Conservation (phyloP, 352 stramenopile genomes). For the Phytophthora lateralis region DNA sequence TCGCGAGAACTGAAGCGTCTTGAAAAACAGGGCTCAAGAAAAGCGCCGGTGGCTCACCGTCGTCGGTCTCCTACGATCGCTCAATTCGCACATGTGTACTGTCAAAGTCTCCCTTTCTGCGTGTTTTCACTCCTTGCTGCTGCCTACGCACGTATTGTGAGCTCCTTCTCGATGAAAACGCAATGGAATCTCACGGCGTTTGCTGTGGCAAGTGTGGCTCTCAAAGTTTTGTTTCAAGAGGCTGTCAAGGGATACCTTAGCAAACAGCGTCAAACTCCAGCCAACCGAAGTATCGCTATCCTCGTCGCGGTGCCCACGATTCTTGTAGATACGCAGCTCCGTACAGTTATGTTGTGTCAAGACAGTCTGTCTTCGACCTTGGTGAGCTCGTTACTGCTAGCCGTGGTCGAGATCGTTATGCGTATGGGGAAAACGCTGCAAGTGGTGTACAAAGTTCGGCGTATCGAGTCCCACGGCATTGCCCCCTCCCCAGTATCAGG, state of each 20-base stretch:
- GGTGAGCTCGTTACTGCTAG: slow-evolving; percentile 31
- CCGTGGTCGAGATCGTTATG: slow-evolving; percentile 31
- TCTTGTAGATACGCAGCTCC: slow-evolving; percentile 29
- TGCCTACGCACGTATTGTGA: slow-evolving; percentile 23
- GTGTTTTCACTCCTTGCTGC: slow-evolving; percentile 15
- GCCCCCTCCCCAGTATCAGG: neutral
- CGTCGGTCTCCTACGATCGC: slow-evolving; percentile 3
- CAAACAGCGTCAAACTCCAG: slow-evolving; percentile 6
- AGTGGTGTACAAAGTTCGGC: slow-evolving; percentile 21
- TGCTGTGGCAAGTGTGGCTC: slow-evolving; percentile 6
- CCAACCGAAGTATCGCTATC: slow-evolving; percentile 21
- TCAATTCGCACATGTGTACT: slow-evolving; percentile 15
- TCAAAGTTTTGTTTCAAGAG: slow-evolving; percentile 21
- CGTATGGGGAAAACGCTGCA: slow-evolving; percentile 25
- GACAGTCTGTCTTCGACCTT: slow-evolving; percentile 8
- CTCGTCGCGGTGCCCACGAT: slow-evolving; percentile 28
- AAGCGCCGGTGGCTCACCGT: neutral
- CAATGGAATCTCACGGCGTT: slow-evolving; percentile 18
- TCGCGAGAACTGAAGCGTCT: slow-evolving; percentile 11
- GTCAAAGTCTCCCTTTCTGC: slow-evolving; percentile 20
- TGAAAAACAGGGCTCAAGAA: neutral
- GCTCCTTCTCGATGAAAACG: slow-evolving; percentile 17
- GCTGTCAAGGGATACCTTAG: slow-evolving; percentile 18
- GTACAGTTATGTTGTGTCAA: slow-evolving; percentile 25
- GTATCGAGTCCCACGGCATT: neutral